Evolutionary conservation across 306 rosid genomes (phyloP).

Genomic region (Dicorynia guianensis): DNA sequence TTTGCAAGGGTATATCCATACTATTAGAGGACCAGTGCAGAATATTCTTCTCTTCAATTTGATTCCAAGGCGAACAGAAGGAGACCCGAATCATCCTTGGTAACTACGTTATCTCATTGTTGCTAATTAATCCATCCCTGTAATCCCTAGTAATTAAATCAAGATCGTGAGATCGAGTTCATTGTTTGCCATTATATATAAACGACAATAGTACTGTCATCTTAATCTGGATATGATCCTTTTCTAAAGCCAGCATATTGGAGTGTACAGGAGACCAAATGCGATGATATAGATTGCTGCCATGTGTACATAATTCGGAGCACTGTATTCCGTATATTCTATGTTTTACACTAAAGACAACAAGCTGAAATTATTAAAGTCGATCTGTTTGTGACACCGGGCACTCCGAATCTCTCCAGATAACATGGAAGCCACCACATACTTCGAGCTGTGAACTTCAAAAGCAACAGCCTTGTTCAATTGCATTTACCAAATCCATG

Average conservation of each 20-base stretch:
- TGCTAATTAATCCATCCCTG: not conserved
- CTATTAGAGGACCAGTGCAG: too few relatives aligned
- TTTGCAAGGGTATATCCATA: too few relatives aligned
- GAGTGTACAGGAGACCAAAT: not conserved
- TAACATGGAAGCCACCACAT: conserved; percentile 29
- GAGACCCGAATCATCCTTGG: not conserved
- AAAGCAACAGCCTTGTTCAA: conserved; percentile 11
- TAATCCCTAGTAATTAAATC: not conserved
- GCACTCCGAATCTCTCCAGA: not conserved
- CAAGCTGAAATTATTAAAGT: not conserved
- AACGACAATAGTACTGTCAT: not conserved
- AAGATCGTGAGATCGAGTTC: conserved; percentile 7
- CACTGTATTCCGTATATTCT: not conserved
- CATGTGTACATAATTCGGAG: not conserved
- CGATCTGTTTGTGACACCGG: not conserved
- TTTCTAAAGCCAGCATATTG: not conserved
- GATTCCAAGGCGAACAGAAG: too few relatives aligned
- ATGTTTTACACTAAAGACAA: not conserved
- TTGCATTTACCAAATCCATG: not conserved
- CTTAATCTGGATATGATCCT: conserved; percentile 1
- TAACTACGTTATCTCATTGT: not conserved
- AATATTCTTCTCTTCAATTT: too few relatives aligned
- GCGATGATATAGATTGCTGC: not conserved
- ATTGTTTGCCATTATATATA: not conserved
- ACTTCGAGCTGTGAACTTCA: not conserved